Base-by-base conservation (phyloP, 2,329 filamentous ascomycete species). In the Monilinia laxa region DNA sequence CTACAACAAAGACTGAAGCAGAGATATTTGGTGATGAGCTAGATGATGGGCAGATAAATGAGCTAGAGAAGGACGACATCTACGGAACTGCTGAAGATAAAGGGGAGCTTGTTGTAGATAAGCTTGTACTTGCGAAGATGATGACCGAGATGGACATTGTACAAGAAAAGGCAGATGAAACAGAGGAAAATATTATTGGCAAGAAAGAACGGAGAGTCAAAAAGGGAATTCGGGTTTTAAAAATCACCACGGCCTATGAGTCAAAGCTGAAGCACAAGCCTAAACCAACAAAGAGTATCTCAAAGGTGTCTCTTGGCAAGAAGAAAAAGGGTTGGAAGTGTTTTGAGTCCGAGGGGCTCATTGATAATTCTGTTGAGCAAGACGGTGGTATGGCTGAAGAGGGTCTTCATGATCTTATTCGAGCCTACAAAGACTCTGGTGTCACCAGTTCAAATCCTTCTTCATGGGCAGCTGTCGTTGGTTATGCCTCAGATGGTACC, bases 21-120 rank as follows among this genome's bases (percentile, higher is more conserved):
- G 42, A 65, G 42, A n/a, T 59, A 4, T 64, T 64, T 47, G 62
- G 62, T 1, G 31, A 42, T 23, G 64, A 62, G 5, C 25, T 25
- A 7, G 64, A 28, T 2, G 20, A 53, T 35, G 28, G 1, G 25
- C n/a, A 38, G 57, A 25, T 25, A 7, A 20, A 47, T 23, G 56
- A 54, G 1, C 2, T n/a, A 3, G 47, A 31, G 23, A 57, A 38
- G 53, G 16, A 35, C 28, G 31, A 7, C 2, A 40, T 23, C 10
- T 28, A 59, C n/a, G 20, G 10, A 6, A 20, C 2, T 20, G 2
- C 12, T n/a, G 54, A 64, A 5, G 38, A 47, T 18, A 45, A 67
- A 40, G 16, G 18, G 16, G 35, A 31, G 12, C 18, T 10, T 28
- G 7, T 14, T 5, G 7, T 23, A 3, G 23, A 12, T 6, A 12